These are phyloP conservation scores for Globisporangium lucens DNA, from an alignment of 352 stramenopile species.

Conservation along the genomic window DNA sequence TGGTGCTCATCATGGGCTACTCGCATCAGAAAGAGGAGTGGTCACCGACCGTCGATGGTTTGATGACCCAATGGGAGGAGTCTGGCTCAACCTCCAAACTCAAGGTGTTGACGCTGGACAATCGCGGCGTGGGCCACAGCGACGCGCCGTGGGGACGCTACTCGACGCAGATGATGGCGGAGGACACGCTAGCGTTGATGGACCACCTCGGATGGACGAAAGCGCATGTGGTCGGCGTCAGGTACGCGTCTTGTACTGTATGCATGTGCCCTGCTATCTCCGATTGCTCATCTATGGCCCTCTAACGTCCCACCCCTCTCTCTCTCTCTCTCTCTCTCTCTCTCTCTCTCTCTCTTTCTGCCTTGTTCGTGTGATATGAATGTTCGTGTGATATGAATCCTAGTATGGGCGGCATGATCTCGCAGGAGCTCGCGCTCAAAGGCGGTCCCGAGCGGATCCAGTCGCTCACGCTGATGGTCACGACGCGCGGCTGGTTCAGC, in stretches of 20 bases:
- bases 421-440: constrained; percentile 32
- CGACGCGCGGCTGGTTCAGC: constrained; percentile 22
- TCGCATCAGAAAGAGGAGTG: constrained; percentile 41
- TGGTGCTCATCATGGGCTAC: constrained; percentile 52
- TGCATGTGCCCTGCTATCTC: too few relatives aligned
- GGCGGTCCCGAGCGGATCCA: constrained; percentile 30
- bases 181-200: constrained; percentile 28
- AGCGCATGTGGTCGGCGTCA: constrained; percentile 15
- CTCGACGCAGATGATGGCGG: constrained; percentile 31
- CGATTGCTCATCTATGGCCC: too few relatives aligned
- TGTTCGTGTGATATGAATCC: too few relatives aligned
- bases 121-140: constrained; percentile 44
- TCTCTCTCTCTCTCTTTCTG: background rate
- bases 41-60: constrained; percentile 27
- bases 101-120: constrained; percentile 56
- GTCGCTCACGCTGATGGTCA: constrained; percentile 46
- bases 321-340: background rate
- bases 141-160: constrained; percentile 32
- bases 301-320: background rate
- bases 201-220: constrained; percentile 17
- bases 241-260: too few relatives aligned
- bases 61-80: constrained; percentile 26
- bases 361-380: background rate
- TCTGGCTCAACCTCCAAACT: constrained; percentile 21
- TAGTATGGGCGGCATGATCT: constrained; percentile 52